These are phyloP conservation scores for Lunasporangiospora selenospora DNA, from an alignment of 192 early-diverging fungal species.

Conservation along the genomic window DNA sequence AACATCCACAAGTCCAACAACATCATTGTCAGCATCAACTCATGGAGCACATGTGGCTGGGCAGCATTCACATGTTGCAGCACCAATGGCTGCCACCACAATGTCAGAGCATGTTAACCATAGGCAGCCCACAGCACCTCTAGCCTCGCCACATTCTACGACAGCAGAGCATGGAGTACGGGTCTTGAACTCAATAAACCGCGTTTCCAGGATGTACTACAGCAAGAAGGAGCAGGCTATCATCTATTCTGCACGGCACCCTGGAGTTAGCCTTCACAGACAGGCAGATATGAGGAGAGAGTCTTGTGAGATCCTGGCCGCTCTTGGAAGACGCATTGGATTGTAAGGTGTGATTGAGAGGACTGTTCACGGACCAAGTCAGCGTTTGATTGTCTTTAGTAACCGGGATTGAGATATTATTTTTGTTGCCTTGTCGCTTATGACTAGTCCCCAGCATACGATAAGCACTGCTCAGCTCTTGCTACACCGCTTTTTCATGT, in stretches of 20 bases:
- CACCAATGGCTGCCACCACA: too few relatives aligned
- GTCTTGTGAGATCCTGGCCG: constrained; percentile 58
- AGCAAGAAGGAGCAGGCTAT: constrained; percentile 36
- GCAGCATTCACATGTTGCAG: too few relatives aligned
- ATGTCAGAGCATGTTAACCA: too few relatives aligned
- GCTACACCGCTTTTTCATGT: constrained; percentile 62
- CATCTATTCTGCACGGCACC: constrained; percentile 23
- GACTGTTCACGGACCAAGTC: not conserved
- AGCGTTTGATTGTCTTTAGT: not conserved
- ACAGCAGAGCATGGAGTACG: too few relatives aligned
- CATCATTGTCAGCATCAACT: constrained; percentile 15
- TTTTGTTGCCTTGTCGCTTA: not conserved
- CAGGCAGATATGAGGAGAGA: constrained; percentile 44
- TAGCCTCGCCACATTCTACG: too few relatives aligned
- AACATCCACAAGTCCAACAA: constrained; percentile 38
- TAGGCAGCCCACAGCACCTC: too few relatives aligned
- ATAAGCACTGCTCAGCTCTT: constrained; percentile 64
- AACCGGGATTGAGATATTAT: not conserved
- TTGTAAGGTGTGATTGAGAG: constrained; percentile 53
- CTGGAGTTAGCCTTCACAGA: constrained; percentile 22
- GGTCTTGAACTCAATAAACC: constrained; percentile 38
- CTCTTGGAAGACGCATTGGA: constrained; percentile 59
- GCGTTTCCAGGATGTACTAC: constrained; percentile 44
- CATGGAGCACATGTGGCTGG: too few relatives aligned
- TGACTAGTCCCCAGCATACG: constrained; percentile 62